Percentiles rank a stretch among this genome's conserved stretches.
Evolutionary conservation across 2,329 filamentous ascomycete genomes (phyloP).

Genomic region (Neospermospora avenae): DNA sequence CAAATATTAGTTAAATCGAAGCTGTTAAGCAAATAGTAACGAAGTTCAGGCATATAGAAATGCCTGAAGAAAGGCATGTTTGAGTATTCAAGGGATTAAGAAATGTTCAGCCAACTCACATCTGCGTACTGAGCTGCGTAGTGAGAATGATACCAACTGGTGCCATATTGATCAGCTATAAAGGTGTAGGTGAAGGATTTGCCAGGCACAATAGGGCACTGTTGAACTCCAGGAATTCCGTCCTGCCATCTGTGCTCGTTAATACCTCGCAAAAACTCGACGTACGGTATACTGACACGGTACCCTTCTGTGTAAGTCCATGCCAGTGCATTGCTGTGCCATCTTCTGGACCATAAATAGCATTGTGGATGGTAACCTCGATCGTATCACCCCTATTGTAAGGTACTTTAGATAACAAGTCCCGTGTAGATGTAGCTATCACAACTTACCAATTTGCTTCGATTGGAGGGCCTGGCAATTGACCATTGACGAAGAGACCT

Average conservation of each 20-base stretch:
- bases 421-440: too few relatives aligned
- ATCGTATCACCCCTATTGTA: constrained; percentile 39
- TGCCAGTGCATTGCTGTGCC: constrained; percentile 43
- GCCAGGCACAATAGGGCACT: constrained; percentile 62
- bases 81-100: too few relatives aligned
- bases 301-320: constrained; percentile 45
- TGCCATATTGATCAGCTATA: constrained; percentile 37
- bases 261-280: not conserved
- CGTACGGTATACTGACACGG: constrained; percentile 4
- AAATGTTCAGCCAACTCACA: too few relatives aligned
- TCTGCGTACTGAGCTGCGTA: constrained; percentile 48
- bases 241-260: constrained; percentile 36
- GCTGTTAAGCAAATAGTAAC: too few relatives aligned
- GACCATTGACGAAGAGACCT: constrained; percentile 43
- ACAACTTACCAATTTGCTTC: constrained; percentile 35
- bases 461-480: constrained; percentile 36
- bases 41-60: too few relatives aligned
- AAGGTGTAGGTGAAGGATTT: constrained; percentile 31
- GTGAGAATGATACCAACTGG: constrained; percentile 53
- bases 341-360: constrained; percentile 46
- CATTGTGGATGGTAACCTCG: constrained; percentile 67
- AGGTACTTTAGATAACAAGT: too few relatives aligned
- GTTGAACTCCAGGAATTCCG: constrained; percentile 47
- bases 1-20: too few relatives aligned
- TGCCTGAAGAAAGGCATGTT: too few relatives aligned